These are phyloP conservation scores for Phytophthora megakarya DNA, from an alignment of 352 stramenopile genomes.

Conservation along the genomic window DNA sequence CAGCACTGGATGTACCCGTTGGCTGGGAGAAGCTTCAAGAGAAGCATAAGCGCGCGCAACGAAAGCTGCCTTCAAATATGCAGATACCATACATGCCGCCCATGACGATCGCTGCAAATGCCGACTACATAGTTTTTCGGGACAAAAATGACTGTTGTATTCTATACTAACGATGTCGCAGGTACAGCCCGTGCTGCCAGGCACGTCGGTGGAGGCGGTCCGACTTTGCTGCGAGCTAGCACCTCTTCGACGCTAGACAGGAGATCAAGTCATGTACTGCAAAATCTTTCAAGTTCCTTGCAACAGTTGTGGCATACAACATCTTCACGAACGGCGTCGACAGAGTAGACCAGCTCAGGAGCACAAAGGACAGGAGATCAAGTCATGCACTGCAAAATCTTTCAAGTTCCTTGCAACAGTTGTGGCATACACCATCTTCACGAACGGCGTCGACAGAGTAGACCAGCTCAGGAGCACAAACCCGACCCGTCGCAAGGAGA, in stretches of 20 bases:
- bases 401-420: neutral
- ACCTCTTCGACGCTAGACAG: neutral
- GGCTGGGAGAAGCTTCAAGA: slow-evolving; percentile 9
- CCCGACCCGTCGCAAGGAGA: slow-evolving; percentile 5
- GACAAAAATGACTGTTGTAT: slow-evolving; percentile 1
- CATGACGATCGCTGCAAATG: neutral
- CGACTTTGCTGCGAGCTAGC: neutral
- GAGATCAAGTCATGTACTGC: slow-evolving; percentile 4
- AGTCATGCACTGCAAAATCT: slow-evolving; percentile 5
- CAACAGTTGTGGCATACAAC: slow-evolving; percentile 2
- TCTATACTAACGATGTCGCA: slow-evolving; percentile 11
- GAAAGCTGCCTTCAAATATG: neutral
- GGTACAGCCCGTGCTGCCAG: neutral
- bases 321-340: slow-evolving; percentile 9
- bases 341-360: no score
- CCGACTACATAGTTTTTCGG: slow-evolving; percentile 1
- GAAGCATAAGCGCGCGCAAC: neutral
- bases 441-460: slow-evolving; percentile 7
- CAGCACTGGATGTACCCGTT: neutral
- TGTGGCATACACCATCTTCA: slow-evolving; percentile 2
- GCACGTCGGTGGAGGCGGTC: neutral
- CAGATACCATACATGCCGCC: no score
- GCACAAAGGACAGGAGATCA: slow-evolving; percentile 1
- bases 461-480: slow-evolving; percentile 14
- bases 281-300: no score